Base-by-base conservation (phyloP, 768 basidiomycete genomes). In the Xerocomus potaroensis region DNA sequence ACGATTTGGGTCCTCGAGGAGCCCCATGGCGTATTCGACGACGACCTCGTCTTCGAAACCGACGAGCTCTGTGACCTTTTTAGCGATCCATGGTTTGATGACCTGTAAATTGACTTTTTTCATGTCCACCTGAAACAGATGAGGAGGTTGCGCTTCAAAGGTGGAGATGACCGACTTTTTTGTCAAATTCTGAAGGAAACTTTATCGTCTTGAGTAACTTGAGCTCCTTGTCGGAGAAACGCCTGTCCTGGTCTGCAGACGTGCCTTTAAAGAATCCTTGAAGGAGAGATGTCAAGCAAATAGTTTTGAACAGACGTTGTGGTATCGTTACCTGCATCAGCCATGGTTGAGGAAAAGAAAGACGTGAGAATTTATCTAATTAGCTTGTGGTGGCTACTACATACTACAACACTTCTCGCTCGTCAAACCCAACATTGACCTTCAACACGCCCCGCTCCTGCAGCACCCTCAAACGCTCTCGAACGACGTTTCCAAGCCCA, bases 31-130 rank as follows among this genome's bases (percentile, higher is more conserved):
- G 61, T 96, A 98, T 62, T 97, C 95, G 23, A 97, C 83, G 33
- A 98, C 85, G 34, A 99, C 84, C 63, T 99, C 96, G 66, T 99
- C 96, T 59, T 99, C 96, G 30, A 98, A 82, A 2, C 94, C 91
- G 34, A 93, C 81, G 18, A 96, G 77, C 48, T 93, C 89, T 3
- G 87, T 79, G 47, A 96, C 85, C 67, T 90, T 88, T 75, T 91
- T 92, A 12, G 90, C 87, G 50, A 97, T 84, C 96, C 96, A 99
- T 3, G 92, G 91, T 49, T 89, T 76, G 61, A 99, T 88, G 56
- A 98, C 92, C 15, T 78, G 73, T 50, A 97, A 58, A 65, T 97
- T 96, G 50, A 98, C 92, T 75, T 97, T 94, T 29, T 90, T 81
- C 80, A 94, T 87, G 64, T 97, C 94, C 36, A 96, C 92, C 89